Base-by-base conservation (phyloP, 768 basidiomycete species). In the Boletus vermiculosoides region DNA sequence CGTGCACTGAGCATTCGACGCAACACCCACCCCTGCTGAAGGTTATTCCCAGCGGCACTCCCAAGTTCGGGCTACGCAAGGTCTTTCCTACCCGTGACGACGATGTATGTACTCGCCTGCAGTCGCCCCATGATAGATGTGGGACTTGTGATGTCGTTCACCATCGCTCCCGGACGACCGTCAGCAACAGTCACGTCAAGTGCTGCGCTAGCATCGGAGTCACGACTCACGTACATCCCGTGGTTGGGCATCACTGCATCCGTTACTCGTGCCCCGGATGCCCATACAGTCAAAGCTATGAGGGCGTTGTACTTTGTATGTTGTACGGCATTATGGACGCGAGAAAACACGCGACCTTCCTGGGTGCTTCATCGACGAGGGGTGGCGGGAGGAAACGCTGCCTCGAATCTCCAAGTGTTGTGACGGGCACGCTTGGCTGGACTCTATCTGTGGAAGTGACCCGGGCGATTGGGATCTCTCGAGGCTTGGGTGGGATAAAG, bases 401-500 rank as follows among this genome's bases (percentile, higher is more conserved):
- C 59, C 56, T 23, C 82, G 80, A 1, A 74, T 74, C 20, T 65
- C 67, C 10, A 66, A 70, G 53, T 83, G 28, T 28, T 28, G 3
- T 28, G 69, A 77, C 83, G 78, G 73, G 83, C 46, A 77, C 71
- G 13, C 67, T 85, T 60, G 82, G 84, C 0, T 86, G 83, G 84
- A 78, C 80, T 1, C n/a, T 18, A 65, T 73, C 9, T 71, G 79
- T 39, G 37, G 18, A 39, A 10, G 37, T n/a, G 18, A 39, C 18
- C 15, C 8, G 18, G 37, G 8, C 18, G 41, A 63, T 2, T 86
- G 85, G 85, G 84, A 85, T 67, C 57, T 77, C 30, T 82, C 80
- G 65, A 83, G 76, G 4, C 69, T 84, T 40, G 84, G 83, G 1
- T 85, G 83, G 82, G 82, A 85, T 55, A 82, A 77, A 39, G 37